Conservation (phyloP, 768 basidiomycete species). For the Termitomyces sp. region DNA sequence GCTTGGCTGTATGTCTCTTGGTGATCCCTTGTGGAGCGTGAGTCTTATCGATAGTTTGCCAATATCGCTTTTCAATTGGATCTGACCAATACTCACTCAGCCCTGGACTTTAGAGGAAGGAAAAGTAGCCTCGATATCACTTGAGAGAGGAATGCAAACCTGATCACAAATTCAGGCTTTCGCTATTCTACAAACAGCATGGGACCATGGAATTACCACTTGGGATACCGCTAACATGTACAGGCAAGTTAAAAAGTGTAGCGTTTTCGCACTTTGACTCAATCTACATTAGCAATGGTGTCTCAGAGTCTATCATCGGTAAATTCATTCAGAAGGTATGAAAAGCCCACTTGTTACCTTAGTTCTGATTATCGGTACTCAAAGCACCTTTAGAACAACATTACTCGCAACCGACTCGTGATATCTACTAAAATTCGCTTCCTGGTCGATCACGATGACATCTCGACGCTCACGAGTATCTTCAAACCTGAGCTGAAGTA, state of each 20-base stretch:
- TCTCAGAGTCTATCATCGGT: not conserved
- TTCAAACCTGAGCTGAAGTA: not conserved
- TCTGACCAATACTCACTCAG: not conserved
- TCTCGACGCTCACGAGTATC: not conserved
- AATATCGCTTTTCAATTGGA: too few relatives aligned
- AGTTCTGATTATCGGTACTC: too few relatives aligned
- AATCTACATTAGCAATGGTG: not conserved
- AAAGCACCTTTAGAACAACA: not conserved
- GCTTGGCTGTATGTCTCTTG: conserved; percentile 1
- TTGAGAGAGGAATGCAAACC: not conserved
- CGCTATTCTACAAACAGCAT: not conserved
- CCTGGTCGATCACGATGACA: conserved; percentile 2
- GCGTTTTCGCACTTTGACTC: not conserved
- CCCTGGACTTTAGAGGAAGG: not conserved
- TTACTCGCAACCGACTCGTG: conserved; percentile 5
- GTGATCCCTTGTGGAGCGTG: not conserved
- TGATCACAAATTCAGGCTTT: too few relatives aligned
- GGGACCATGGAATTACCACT: conserved; percentile 1
- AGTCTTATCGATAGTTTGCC: not conserved
- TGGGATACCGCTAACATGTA: conserved; percentile 3
- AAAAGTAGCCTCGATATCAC: not conserved
- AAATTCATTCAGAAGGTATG: not conserved
- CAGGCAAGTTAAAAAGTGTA: not conserved
- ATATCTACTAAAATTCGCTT: conserved; percentile 2
- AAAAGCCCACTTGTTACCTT: too few relatives aligned